A percentile compares a stretch with the other conserved stretches of the same genome.
phyloP scores from a whole-genome alignment of 352 stramenopile genomes.

The Pythium aquatile region DNA sequence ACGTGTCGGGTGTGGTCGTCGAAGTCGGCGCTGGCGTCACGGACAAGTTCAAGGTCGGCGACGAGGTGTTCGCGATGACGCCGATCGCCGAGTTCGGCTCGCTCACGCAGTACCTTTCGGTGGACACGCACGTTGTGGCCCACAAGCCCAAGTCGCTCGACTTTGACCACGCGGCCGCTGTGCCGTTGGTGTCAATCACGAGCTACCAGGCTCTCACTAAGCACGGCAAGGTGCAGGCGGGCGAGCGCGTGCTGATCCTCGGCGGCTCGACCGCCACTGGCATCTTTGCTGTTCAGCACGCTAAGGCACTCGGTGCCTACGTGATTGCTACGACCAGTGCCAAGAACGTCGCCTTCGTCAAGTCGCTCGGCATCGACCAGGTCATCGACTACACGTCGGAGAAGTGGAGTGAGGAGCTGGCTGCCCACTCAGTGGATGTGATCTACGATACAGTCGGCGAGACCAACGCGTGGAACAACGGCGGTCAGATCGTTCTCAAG shows the following conservation, averaged over 20 bases:
- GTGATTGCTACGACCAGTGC: slow-evolving; percentile 31
- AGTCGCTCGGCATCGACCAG: slow-evolving; percentile 35
- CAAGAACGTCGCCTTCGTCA: slow-evolving; percentile 32
- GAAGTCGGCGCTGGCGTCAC: background rate
- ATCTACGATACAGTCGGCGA: slow-evolving; percentile 10
- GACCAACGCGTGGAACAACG: slow-evolving; percentile 31
- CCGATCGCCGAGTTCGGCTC: slow-evolving; percentile 16
- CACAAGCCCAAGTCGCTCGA: slow-evolving; percentile 41
- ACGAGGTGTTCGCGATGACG: slow-evolving; percentile 28
- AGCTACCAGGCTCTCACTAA: slow-evolving; percentile 39
- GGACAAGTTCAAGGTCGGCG: slow-evolving; percentile 8
- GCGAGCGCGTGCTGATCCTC: slow-evolving; percentile 43
- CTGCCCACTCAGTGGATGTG: background rate
- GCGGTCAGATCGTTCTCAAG: slow-evolving; percentile 35
- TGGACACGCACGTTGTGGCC: slow-evolving; percentile 36
- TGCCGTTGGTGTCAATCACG: slow-evolving; percentile 36
- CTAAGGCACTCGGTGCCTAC: slow-evolving; percentile 23
- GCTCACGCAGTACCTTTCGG: slow-evolving; percentile 44
- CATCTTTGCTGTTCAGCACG: slow-evolving; percentile 44
- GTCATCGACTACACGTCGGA: slow-evolving; percentile 40
- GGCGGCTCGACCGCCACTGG: slow-evolving; percentile 39
- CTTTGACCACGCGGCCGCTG: slow-evolving; percentile 41
- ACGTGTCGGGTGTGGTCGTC: background rate
- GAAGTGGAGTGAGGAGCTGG: slow-evolving; percentile 13
- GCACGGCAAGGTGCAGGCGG: slow-evolving; percentile 36